Conservation (phyloP, 2,329 filamentous ascomycete species). For the Drechslera avenae region DNA sequence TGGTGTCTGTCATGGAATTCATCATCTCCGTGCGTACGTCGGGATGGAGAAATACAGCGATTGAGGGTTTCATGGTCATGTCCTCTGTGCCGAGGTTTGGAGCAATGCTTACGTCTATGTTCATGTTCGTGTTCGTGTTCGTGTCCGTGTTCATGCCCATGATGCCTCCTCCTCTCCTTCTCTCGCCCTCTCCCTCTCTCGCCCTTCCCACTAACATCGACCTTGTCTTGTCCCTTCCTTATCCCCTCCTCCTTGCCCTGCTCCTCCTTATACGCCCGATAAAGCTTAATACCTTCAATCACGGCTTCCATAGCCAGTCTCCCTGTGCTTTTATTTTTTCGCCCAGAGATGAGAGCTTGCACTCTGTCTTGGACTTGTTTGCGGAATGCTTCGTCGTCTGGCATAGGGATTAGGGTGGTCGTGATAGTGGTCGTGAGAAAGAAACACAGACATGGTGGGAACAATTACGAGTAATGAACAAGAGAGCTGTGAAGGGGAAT, state of each 20-base stretch:
- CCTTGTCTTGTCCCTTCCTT: not conserved
- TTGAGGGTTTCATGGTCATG: not conserved
- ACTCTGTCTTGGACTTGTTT: constrained; percentile 21
- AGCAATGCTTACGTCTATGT: not conserved
- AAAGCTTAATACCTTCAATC: constrained; percentile 27
- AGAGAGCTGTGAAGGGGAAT: not conserved
- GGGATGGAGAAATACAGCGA: not conserved
- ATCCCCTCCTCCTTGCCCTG: constrained; percentile 3
- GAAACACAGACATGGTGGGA: not conserved
- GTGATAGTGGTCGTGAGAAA: not conserved
- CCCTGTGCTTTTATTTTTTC: constrained; percentile 12
- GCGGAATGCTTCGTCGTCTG: constrained; percentile 16
- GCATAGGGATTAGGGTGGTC: constrained; percentile 5
- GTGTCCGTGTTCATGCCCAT: not conserved
- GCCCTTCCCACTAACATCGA: too few species aligned
- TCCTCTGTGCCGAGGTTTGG: not conserved
- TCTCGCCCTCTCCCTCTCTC: not conserved
- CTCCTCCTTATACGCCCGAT: constrained; percentile 22
- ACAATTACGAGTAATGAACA: not conserved
- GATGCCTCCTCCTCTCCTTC: not conserved
- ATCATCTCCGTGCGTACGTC: too few species aligned
- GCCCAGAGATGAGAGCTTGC: constrained; percentile 17
- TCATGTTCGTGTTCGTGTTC: not conserved
- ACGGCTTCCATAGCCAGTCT: constrained; percentile 28
- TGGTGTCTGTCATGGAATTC: not conserved